phyloP scores from a whole-genome alignment of 345 rosid species.

The Brassica napus region DNA sequence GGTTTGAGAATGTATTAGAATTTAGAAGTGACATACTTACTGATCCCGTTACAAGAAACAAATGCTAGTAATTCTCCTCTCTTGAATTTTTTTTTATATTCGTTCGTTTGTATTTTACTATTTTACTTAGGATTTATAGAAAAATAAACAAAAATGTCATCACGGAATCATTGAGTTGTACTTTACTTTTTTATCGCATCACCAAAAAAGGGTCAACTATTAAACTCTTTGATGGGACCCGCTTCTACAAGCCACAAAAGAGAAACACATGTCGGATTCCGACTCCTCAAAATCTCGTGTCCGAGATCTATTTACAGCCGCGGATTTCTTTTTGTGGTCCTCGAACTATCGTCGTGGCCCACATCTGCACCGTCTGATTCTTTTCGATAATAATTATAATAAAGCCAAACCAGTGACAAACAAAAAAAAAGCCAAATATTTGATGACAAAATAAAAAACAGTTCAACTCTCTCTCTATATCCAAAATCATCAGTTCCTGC shows the following conservation, averaged over 20 bases:
- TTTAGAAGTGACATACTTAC: not conserved
- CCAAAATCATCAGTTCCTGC: constrained; percentile 19
- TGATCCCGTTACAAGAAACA: no score
- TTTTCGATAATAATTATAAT: not conserved
- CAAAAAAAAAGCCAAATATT: not conserved
- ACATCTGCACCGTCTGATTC: constrained; percentile 21
- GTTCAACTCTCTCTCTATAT: constrained; percentile 7
- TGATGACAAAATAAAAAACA: not conserved
- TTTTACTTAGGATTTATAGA: constrained; percentile 3
- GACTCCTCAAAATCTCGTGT: constrained; percentile 24
- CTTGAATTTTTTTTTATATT: no score
- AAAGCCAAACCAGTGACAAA: no score
- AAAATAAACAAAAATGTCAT: constrained; percentile 14
- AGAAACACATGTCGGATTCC: constrained; percentile 25
- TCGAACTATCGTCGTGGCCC: constrained; percentile 28
- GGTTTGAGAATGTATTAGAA: not conserved
- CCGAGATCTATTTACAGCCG: constrained; percentile 50
- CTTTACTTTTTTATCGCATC: constrained; percentile 8
- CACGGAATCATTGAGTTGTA: constrained; percentile 26
- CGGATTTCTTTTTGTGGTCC: constrained; percentile 37
- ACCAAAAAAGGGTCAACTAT: constrained; percentile 31
- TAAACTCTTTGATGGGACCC: constrained; percentile 21
- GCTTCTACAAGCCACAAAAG: constrained; percentile 10
- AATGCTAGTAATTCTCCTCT: not conserved
- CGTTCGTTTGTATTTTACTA: not conserved